phyloP scores from a whole-genome alignment of 768 basidiomycete genomes.

The Galerina sulciceps region DNA sequence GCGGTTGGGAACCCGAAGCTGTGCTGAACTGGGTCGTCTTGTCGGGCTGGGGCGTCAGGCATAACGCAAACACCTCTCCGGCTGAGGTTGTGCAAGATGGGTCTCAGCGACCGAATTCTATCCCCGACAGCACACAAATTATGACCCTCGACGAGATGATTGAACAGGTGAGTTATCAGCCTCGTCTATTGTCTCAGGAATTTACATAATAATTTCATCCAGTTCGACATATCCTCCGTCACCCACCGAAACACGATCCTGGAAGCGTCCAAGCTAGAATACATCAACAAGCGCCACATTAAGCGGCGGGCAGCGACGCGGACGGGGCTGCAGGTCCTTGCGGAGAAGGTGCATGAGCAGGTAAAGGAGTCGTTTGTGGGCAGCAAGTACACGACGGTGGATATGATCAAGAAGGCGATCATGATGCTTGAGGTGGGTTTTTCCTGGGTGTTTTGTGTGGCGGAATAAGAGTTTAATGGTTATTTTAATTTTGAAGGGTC shows the following conservation, averaged over 20 bases:
- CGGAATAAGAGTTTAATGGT: not conserved
- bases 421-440: conserved; percentile 56
- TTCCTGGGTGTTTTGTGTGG: not conserved
- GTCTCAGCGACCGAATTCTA: conserved; percentile 30
- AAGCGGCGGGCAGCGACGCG: conserved; percentile 54
- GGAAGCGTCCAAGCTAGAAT: conserved; percentile 79
- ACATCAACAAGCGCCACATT: conserved; percentile 88
- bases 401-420: conserved; percentile 70
- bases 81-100: conserved; percentile 21
- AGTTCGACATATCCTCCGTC: conserved; percentile 80
- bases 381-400: conserved; percentile 53
- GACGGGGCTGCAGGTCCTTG: conserved; percentile 55
- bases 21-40: conserved; percentile 93
- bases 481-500: conserved; percentile 48
- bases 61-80: conserved; percentile 20
- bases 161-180: conserved; percentile 47
- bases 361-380: conserved; percentile 53
- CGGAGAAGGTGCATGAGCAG: conserved; percentile 53
- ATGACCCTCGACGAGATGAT: conserved; percentile 70
- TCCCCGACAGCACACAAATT: conserved; percentile 68
- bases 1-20: conserved; percentile 90
- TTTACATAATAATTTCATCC: not conserved
- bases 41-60: conserved; percentile 86
- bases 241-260: conserved; percentile 87
- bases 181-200: not conserved